Percentiles rank a stretch among this genome's conserved stretches.
phyloP scores from a whole-genome alignment of 2,329 filamentous ascomycete genomes.

The Paraphoma chrysanthemicola region DNA sequence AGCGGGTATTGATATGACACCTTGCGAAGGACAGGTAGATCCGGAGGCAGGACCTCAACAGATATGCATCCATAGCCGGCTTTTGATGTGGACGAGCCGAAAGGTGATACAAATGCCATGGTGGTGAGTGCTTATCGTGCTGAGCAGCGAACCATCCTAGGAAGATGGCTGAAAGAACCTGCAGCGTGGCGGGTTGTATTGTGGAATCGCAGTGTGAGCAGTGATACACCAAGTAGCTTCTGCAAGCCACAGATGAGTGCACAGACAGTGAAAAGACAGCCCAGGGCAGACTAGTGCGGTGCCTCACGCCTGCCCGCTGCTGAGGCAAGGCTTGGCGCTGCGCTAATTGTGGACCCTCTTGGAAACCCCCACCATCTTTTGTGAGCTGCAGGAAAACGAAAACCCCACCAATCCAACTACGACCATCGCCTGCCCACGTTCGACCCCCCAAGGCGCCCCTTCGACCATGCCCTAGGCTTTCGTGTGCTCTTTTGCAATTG shows the following conservation, averaged over 20 bases:
- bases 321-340: neutral
- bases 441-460: constrained; percentile 7
- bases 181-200: too few species aligned
- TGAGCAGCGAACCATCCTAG: constrained; percentile 16
- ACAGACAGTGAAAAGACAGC: neutral
- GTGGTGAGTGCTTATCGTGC: constrained; percentile 14
- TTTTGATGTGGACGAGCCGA: constrained; percentile 73
- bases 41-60: constrained; percentile 73
- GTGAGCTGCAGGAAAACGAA: constrained; percentile 4
- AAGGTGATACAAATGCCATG: constrained; percentile 67
- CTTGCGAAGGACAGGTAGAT: constrained; percentile 72
- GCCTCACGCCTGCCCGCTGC: neutral
- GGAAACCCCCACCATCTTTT: constrained; percentile 15
- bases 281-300: neutral
- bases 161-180: neutral
- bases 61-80: constrained; percentile 82
- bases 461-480: constrained; percentile 18
- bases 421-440: constrained; percentile 11
- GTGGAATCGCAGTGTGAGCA: too few species aligned
- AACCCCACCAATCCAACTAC: constrained; percentile 2
- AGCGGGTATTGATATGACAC: constrained; percentile 93
- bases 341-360: too few species aligned
- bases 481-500: constrained; percentile 10
- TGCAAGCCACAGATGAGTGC: neutral
- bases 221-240: neutral